Percentiles rank a stretch among this genome's conserved stretches.
Conservation (phyloP, 2,329 filamentous ascomycete species). For the Macrophomina pseudophaseolina region DNA sequence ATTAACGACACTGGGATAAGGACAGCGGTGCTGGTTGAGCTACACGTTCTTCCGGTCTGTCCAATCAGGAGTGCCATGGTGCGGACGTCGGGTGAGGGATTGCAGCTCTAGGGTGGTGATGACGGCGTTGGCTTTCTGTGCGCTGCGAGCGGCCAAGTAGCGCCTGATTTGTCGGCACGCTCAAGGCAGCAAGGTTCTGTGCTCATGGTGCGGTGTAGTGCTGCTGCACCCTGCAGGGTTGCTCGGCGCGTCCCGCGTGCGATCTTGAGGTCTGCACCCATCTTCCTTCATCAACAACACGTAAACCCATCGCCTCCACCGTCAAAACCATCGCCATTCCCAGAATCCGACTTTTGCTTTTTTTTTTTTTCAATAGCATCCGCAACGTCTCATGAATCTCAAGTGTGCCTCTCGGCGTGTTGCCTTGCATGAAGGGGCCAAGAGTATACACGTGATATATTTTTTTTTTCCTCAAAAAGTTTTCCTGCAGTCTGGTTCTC, state of each 20-base stretch:
- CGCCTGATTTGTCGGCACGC: neutral
- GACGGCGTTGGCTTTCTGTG: neutral
- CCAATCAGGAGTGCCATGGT: neutral
- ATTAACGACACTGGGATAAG: no score
- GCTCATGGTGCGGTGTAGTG: neutral
- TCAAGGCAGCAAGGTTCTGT: neutral
- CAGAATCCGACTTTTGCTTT: neutral
- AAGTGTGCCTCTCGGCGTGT: neutral
- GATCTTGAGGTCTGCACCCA: neutral
- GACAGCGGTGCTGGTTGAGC: neutral
- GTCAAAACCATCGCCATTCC: neutral
- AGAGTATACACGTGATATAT: neutral
- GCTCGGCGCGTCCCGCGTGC: slow-evolving; percentile 1
- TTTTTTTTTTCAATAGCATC: no score
- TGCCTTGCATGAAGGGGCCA: neutral
- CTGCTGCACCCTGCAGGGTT: neutral
- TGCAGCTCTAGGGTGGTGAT: neutral
- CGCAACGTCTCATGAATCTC: no score
- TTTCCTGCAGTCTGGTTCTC: no score
- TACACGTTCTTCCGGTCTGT: neutral
- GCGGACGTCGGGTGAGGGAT: slow-evolving; percentile 1
- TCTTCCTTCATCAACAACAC: neutral
- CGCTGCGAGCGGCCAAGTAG: neutral
- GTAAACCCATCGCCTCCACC: neutral
- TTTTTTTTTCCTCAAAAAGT: neutral